Percentiles rank a stretch among this genome's conserved stretches.
These are phyloP conservation scores for Blastocystis sp. DNA, from an alignment of 352 stramenopile genomes.

Conservation along the genomic window DNA sequence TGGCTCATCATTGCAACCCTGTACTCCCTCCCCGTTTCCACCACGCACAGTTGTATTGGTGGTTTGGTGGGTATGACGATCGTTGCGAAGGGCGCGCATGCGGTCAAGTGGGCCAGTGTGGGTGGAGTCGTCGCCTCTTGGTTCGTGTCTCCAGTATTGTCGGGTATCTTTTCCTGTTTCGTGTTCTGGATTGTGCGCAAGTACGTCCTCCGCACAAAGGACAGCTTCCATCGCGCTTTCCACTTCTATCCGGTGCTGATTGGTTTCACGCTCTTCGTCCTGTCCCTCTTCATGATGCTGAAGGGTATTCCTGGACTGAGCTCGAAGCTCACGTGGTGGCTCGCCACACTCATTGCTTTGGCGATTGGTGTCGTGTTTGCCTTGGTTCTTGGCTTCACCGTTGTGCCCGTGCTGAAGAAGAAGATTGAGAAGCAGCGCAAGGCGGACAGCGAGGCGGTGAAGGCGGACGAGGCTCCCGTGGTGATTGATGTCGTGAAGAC, in stretches of 20 bases:
- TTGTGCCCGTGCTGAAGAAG: conserved; percentile 10
- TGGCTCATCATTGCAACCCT: conserved; percentile 80
- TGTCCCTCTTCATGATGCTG: conserved; percentile 77
- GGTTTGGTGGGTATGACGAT: conserved; percentile 81
- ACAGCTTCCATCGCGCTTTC: conserved; percentile 75
- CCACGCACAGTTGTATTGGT: conserved; percentile 81
- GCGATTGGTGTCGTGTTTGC: conserved; percentile 4
- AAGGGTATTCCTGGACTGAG: conserved; percentile 75
- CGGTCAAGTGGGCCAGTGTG: conserved; percentile 60
- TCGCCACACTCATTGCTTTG: conserved; percentile 7
- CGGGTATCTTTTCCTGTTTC: conserved; percentile 75
- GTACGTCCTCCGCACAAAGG: conserved; percentile 76
- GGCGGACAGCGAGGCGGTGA: neutral
- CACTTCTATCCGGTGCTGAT: conserved; percentile 76
- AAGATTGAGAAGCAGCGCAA: conserved; percentile 27
- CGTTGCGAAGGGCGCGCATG: conserved; percentile 75
- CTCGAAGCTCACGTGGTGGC: conserved; percentile 22
- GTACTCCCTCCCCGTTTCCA: conserved; percentile 81
- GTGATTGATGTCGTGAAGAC: neutral
- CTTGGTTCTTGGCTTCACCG: conserved; percentile 28
- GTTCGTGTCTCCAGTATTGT: conserved; percentile 77
- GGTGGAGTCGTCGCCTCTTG: conserved; percentile 77
- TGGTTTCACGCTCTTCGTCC: conserved; percentile 77
- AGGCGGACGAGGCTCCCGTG: neutral
- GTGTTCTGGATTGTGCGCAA: conserved; percentile 77